These are phyloP conservation scores for Centrapalus pauciflorus DNA, from an alignment of 129 eudicot species.

Conservation along the genomic window DNA sequence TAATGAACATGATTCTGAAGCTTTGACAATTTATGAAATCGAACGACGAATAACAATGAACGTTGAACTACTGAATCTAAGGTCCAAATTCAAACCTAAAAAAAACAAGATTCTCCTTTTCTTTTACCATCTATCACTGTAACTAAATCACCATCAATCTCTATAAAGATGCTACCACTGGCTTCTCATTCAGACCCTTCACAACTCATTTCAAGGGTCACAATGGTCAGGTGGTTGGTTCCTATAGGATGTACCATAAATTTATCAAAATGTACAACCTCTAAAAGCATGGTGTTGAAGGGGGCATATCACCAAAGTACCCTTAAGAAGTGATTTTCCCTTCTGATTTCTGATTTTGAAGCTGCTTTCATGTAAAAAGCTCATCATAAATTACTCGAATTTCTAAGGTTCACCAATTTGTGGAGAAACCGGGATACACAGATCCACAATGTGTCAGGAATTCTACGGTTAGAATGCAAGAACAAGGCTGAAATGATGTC, in stretches of 20 bases:
- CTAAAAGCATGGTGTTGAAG: neutral
- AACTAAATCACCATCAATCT: neutral
- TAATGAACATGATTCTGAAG: too few relatives aligned
- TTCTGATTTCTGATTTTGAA: neutral
- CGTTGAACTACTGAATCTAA: too few relatives aligned
- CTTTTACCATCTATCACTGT: too few relatives aligned
- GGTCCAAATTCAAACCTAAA: too few relatives aligned
- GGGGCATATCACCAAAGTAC: neutral
- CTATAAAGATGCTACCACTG: slow-evolving; percentile 3
- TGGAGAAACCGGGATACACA: slow-evolving; percentile 55
- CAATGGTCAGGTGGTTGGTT: slow-evolving; percentile 14
- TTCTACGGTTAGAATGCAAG: slow-evolving; percentile 35
- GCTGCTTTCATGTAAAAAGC: neutral
- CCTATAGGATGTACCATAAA: slow-evolving; percentile 23
- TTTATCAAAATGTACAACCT: slow-evolving; percentile 9
- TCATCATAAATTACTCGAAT: neutral
- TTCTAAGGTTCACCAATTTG: slow-evolving; percentile 27
- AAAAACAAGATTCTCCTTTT: too few relatives aligned
- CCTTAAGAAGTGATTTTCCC: neutral
- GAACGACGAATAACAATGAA: too few relatives aligned
- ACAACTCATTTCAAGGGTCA: slow-evolving; percentile 18
- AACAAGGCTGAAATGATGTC: slow-evolving; percentile 42
- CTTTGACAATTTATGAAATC: too few relatives aligned
- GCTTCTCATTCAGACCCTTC: neutral
- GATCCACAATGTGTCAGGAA: slow-evolving; percentile 58